phyloP scores from a whole-genome alignment of 2,329 filamentous ascomycete species.

The Acrocalymma vagum region DNA sequence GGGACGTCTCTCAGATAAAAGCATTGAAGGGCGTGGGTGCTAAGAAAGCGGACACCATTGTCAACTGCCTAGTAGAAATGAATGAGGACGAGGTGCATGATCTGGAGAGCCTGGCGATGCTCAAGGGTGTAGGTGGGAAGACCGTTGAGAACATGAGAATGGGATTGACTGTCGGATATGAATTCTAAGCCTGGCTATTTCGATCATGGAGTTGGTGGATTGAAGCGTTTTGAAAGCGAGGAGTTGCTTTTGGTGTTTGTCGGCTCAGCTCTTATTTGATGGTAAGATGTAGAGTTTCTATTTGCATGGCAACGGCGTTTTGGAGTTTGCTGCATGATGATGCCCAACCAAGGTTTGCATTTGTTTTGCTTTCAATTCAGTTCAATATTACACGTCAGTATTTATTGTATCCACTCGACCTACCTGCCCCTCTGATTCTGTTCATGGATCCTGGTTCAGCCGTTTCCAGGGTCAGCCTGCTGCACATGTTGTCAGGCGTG shows the following conservation, averaged over 20 bases:
- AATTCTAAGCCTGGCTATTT: constrained; percentile 30
- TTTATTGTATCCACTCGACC: too few species aligned
- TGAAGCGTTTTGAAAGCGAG: constrained; percentile 3
- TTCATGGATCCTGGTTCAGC: too few species aligned
- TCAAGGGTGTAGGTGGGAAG: constrained; percentile 59
- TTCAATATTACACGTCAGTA: too few species aligned
- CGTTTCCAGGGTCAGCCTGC: too few species aligned
- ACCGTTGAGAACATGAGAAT: constrained; percentile 61
- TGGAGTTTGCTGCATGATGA: too few species aligned
- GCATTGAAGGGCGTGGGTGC: constrained; percentile 74
- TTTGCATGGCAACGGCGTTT: too few species aligned
- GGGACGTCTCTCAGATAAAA: constrained; percentile 71
- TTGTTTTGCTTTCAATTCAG: too few species aligned
- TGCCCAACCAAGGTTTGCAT: too few species aligned
- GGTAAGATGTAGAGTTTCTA: too few species aligned
- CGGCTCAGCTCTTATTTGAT: too few species aligned
- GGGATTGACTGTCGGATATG: constrained; percentile 41
- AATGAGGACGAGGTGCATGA: constrained; percentile 52
- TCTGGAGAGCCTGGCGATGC: constrained; percentile 53
- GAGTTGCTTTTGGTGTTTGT: constrained; percentile 3
- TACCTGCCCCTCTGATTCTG: too few species aligned
- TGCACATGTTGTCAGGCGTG: too few species aligned
- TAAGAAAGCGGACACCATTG: constrained; percentile 71
- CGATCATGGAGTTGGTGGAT: constrained; percentile 35
- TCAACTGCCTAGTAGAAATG: constrained; percentile 57